Evolutionary conservation across 805 yeast species (phyloP).

Genomic region (Debaryomyces prosopidis): DNA sequence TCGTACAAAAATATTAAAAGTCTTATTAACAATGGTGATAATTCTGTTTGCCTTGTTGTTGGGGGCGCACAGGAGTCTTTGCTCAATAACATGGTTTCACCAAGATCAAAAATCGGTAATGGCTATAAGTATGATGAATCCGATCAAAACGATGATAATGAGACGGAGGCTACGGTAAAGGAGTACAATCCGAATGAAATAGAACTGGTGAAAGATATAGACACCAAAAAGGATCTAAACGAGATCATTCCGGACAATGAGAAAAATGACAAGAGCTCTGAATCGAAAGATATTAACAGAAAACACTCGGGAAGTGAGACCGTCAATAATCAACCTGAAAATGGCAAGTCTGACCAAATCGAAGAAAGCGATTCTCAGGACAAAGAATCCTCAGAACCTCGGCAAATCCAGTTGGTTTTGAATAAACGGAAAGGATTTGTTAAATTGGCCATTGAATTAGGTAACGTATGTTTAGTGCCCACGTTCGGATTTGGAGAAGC

Average conservation of each 20-base stretch:
- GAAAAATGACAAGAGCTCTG: no score
- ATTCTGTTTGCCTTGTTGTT: conserved; percentile 83
- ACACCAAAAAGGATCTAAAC: not conserved
- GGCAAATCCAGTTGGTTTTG: conserved; percentile 67
- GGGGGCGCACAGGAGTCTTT: conserved; percentile 96
- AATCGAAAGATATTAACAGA: no score
- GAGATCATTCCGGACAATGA: not conserved
- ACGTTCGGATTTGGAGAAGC: conserved; percentile 91
- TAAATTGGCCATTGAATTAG: conserved; percentile 77
- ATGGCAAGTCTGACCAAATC: conserved; percentile 42
- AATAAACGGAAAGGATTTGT: conserved; percentile 85
- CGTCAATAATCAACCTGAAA: not conserved
- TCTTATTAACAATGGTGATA: conserved; percentile 59
- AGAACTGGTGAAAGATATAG: not conserved
- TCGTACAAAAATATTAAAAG: conserved; percentile 69
- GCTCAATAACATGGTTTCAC: conserved; percentile 43
- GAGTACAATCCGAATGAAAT: not conserved
- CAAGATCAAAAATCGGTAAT: conserved; percentile 31
- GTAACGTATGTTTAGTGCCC: conserved; percentile 82
- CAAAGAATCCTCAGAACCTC: not conserved
- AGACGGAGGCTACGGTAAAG: not conserved
- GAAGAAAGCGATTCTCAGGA: not conserved
- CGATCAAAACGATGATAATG: conserved; percentile 7
- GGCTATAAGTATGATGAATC: conserved; percentile 26
- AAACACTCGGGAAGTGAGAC: not conserved